A percentile compares a stretch with the other conserved stretches of the same genome.
phyloP scores from a whole-genome alignment of 176 grass and related monocot species.

The Oryza glaberrima region DNA sequence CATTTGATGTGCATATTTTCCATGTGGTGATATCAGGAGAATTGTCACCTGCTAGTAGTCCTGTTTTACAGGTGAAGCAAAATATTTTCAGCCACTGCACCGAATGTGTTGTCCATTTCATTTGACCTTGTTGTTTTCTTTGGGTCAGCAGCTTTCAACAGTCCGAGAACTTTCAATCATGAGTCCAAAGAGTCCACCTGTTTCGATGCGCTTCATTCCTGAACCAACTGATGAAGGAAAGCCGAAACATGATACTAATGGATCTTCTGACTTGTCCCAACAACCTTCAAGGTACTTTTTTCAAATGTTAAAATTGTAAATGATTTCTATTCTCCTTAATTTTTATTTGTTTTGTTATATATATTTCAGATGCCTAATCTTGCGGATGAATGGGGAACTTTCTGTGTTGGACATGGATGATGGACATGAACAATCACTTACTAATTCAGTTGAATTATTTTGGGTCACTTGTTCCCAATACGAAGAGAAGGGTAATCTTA shows the following conservation, averaged over 20 bases:
- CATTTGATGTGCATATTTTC: conserved; percentile 99
- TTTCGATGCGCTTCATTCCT: conserved; percentile 94
- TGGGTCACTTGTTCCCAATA: conserved; percentile 90
- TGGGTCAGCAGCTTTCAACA: conserved; percentile 75
- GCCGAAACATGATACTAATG: conserved; percentile 44
- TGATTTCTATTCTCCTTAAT: conserved; percentile 33
- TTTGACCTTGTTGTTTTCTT: conserved; percentile 27
- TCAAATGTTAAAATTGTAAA: conserved; percentile 29
- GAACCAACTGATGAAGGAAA: conserved; percentile 56
- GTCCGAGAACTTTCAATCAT: conserved; percentile 98
- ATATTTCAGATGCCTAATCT: conserved; percentile 80
- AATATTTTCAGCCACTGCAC: conserved; percentile 15
- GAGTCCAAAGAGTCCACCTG: conserved; percentile 91
- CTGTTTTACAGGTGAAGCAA: conserved; percentile 79
- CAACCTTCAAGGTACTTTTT: conserved; percentile 84
- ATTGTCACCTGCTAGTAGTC: conserved; percentile 75
- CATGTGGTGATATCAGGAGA: conserved; percentile 88
- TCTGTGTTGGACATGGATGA: conserved; percentile 96
- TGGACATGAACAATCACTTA: conserved; percentile 84
- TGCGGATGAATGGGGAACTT: conserved; percentile 93
- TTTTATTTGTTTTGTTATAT: conserved; percentile 46
- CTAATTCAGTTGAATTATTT: conserved; percentile 92
- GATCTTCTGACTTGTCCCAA: conserved; percentile 60
- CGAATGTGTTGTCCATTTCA: conserved; percentile 26
- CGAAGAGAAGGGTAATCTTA: conserved; percentile 91